Conservation (phyloP, 495 filamentous ascomycete genomes). For the Lepidopterella palustris region DNA sequence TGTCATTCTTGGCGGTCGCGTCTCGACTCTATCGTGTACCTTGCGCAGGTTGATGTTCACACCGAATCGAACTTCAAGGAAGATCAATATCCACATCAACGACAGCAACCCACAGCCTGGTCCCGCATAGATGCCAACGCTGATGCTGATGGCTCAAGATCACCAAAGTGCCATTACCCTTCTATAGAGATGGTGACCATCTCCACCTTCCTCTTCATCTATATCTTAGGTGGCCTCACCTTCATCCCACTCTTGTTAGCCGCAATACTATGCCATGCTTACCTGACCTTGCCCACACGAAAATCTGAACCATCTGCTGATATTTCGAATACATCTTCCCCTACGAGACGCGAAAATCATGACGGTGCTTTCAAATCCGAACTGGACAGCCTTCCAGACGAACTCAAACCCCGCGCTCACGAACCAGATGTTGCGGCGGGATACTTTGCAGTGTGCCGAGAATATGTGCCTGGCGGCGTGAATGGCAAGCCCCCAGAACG, state of each 20-base stretch:
- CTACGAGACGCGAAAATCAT: not conserved
- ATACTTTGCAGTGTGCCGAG: constrained; percentile 90
- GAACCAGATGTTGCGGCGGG: constrained; percentile 84
- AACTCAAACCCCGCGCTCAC: constrained; percentile 34
- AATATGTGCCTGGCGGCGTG: constrained; percentile 82
- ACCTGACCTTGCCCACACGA: constrained; percentile 58
- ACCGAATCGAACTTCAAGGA: too few relatives aligned
- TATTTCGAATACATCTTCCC: constrained; percentile 1
- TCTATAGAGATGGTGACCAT: constrained; percentile 55
- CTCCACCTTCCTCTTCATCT: constrained; percentile 63
- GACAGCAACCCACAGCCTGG: not conserved
- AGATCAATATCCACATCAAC: not conserved
- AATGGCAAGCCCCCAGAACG: constrained; percentile 90
- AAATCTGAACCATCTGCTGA: constrained; percentile 32
- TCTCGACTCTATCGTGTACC: too few relatives aligned
- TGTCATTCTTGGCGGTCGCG: too few relatives aligned
- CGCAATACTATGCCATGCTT: constrained; percentile 59
- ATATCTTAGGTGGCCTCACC: constrained; percentile 84
- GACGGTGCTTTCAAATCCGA: not conserved
- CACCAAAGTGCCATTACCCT: not conserved
- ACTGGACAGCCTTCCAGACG: constrained; percentile 3
- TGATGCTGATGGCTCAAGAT: not conserved
- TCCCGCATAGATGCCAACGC: not conserved
- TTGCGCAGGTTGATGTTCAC: too few relatives aligned
- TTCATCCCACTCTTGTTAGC: constrained; percentile 71